These are phyloP conservation scores for Kandelia obovata DNA, from an alignment of 345 rosid species.

Conservation along the genomic window DNA sequence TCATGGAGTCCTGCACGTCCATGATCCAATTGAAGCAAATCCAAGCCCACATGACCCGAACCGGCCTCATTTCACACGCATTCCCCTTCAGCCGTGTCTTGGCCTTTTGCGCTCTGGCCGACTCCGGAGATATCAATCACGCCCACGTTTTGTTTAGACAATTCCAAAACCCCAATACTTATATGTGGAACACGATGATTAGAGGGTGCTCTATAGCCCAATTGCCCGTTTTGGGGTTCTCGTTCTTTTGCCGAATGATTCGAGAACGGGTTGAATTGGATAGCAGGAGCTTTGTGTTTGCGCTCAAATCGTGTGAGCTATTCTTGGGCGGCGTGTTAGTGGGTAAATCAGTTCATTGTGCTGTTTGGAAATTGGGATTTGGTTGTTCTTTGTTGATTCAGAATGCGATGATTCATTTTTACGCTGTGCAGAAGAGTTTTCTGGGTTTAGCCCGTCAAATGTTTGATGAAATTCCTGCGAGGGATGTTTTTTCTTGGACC, in stretches of 20 bases:
- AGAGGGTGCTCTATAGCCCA: conserved; percentile 30
- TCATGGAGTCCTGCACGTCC: conserved; percentile 34
- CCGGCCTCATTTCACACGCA: conserved; percentile 33
- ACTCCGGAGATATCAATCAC: conserved; percentile 28
- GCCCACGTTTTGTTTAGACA: conserved; percentile 32
- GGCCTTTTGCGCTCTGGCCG: conserved; percentile 38
- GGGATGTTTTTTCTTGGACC: conserved; percentile 45
- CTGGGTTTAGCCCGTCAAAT: conserved; percentile 21
- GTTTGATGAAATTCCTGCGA: conserved; percentile 36
- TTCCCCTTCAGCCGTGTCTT: conserved; percentile 44
- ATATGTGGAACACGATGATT: conserved; percentile 48
- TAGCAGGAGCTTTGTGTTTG: conserved; percentile 34
- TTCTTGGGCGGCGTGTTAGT: conserved; percentile 8
- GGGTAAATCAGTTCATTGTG: conserved; percentile 33
- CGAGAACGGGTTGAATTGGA: conserved; percentile 29
- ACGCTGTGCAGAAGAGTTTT: conserved; percentile 8
- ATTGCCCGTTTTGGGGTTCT: conserved; percentile 20
- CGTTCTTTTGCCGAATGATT: conserved; percentile 29
- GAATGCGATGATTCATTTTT: conserved; percentile 39
- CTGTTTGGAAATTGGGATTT: conserved; percentile 37
- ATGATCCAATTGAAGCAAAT: conserved; percentile 41
- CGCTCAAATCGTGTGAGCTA: conserved; percentile 34
- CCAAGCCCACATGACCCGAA: conserved; percentile 40
- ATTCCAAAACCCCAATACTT: conserved; percentile 31
- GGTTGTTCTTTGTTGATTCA: conserved; percentile 28